Percentiles rank a stretch among this genome's conserved stretches.
These are phyloP conservation scores for Fusarium staphyleae DNA, from an alignment of 2,329 filamentous ascomycete genomes.

Conservation along the genomic window DNA sequence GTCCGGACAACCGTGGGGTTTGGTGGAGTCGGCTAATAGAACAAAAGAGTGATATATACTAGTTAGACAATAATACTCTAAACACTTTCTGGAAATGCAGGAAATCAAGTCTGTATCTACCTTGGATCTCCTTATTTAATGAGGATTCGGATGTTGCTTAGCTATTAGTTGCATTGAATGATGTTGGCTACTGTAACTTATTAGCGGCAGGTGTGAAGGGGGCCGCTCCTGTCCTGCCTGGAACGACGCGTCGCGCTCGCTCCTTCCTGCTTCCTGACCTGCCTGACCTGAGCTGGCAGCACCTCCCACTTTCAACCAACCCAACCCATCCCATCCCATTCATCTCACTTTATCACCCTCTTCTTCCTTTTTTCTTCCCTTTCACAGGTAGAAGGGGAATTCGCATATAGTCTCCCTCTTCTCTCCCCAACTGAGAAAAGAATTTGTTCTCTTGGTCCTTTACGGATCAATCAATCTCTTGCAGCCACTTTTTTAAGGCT, in stretches of 20 bases:
- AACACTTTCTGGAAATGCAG: too few relatives aligned
- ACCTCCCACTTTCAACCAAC: conserved; percentile 19
- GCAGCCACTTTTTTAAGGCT: neutral
- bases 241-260: conserved; percentile 35
- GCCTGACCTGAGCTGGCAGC: neutral
- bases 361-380: conserved; percentile 21
- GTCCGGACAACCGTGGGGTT: neutral
- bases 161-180: neutral
- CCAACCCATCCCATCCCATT: conserved; percentile 14
- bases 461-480: neutral
- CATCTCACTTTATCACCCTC: conserved; percentile 27
- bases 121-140: too few relatives aligned
- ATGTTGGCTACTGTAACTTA: neutral
- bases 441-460: neutral
- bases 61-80: too few relatives aligned
- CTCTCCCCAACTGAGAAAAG: neutral
- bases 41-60: neutral
- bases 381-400: conserved; percentile 9
- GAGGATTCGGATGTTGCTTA: neutral
- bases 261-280: too few relatives aligned
- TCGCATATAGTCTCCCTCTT: conserved; percentile 4
- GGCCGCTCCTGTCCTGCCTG: conserved; percentile 18
- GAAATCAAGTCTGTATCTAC: too few relatives aligned
- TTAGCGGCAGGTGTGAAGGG: neutral
- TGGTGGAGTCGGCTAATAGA: neutral